Conservation (phyloP, 805 yeast species). For the Zygosaccharomyces bisporus region DNA sequence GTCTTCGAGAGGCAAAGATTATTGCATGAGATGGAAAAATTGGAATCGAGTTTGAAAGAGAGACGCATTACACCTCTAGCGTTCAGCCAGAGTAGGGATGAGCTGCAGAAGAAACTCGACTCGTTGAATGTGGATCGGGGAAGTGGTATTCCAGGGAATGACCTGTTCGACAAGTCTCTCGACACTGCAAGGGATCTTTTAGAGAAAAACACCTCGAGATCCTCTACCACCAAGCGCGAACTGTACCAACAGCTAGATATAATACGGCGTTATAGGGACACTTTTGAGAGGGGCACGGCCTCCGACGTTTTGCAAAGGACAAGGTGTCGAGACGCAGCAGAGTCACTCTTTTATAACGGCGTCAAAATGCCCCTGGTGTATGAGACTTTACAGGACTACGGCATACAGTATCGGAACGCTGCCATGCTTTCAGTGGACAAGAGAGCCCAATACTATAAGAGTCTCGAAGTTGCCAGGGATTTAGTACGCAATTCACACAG, state of each 20-base stretch:
- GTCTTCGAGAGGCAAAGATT: constrained; percentile 21
- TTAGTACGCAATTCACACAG: constrained; percentile 25
- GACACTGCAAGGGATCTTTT: constrained; percentile 23
- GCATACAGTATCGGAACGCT: constrained; percentile 19
- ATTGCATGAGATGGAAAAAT: constrained; percentile 16
- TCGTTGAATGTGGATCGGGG: constrained; percentile 8
- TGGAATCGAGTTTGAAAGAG: constrained; percentile 16
- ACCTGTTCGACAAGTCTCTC: constrained; percentile 22
- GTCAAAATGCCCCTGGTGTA: constrained; percentile 32
- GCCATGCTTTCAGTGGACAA: constrained; percentile 20
- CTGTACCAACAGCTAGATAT: constrained; percentile 20
- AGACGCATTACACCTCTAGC: constrained; percentile 16
- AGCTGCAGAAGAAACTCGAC: constrained; percentile 18
- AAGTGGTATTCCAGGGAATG: constrained; percentile 1
- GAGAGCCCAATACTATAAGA: constrained; percentile 29
- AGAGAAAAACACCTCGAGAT: constrained; percentile 19
- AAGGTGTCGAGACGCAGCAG: constrained; percentile 24
- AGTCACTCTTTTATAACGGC: constrained; percentile 26
- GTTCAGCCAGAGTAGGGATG: constrained; percentile 10
- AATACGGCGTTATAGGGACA: constrained; percentile 16
- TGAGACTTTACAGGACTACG: constrained; percentile 30
- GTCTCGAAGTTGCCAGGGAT: constrained; percentile 29
- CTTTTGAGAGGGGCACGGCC: constrained; percentile 19
- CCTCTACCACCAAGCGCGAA: constrained; percentile 18
- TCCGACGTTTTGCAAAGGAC: constrained; percentile 12